Evolutionary conservation across 2,329 filamentous ascomycete species (phyloP).

Genomic region (Fusarium mangiferae): DNA sequence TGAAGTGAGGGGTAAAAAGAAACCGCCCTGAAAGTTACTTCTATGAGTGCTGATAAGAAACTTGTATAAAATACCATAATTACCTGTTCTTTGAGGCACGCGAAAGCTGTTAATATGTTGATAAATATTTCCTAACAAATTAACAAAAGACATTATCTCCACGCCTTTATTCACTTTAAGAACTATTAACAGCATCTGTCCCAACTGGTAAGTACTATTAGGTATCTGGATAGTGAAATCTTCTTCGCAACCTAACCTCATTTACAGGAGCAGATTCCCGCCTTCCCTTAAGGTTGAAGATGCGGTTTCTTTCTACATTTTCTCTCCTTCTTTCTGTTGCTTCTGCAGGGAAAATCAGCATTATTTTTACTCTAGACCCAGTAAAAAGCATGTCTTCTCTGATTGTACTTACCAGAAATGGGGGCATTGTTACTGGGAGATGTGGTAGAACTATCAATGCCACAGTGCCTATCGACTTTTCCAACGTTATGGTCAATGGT

Average conservation of each 20-base stretch:
- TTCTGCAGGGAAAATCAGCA: accelerated
- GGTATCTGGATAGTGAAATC: neutral
- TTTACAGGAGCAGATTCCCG: neutral
- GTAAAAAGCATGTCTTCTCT: accelerated
- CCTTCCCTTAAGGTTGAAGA: neutral
- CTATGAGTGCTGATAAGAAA: neutral
- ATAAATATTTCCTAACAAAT: accelerated
- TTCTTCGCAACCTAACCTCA: neutral
- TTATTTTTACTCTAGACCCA: accelerated
- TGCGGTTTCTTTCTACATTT: neutral
- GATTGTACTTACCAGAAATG: accelerated
- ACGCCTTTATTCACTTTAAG: accelerated
- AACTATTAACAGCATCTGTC: accelerated
- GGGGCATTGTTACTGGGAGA: accelerated
- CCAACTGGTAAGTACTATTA: neutral
- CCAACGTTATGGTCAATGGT: accelerated
- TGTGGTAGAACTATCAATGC: accelerated
- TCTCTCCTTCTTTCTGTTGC: neutral
- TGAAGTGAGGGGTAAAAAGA: accelerated
- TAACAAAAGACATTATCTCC: accelerated
- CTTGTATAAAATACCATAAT: neutral
- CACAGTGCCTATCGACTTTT: accelerated
- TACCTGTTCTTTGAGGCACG: too few species aligned
- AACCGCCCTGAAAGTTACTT: neutral
- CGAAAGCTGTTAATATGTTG: too few species aligned